These are phyloP conservation scores for Cryphonectria carpinicola DNA, from an alignment of 2,329 filamentous ascomycete genomes.

Conservation along the genomic window DNA sequence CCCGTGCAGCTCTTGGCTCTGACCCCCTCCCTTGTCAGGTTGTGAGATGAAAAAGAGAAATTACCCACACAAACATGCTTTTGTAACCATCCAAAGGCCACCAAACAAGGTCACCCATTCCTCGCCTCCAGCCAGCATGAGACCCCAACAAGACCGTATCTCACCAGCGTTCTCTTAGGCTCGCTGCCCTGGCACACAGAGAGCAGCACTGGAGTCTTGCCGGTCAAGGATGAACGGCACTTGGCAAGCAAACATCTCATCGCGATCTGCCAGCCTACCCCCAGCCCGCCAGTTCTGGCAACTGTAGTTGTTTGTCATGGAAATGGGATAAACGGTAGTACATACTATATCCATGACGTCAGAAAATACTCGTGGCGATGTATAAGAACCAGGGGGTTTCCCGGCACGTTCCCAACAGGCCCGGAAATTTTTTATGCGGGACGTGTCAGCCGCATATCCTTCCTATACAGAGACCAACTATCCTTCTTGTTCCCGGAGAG, in stretches of 20 bases:
- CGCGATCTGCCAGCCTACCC: background rate
- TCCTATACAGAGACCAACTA: background rate
- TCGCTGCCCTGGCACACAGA: background rate
- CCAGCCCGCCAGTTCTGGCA: background rate
- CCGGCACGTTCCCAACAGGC: conserved; percentile 7
- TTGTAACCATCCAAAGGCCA: background rate
- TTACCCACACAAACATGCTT: background rate
- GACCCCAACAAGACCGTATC: background rate
- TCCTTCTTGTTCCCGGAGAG: background rate
- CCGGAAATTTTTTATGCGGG: background rate
- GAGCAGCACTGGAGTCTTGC: background rate
- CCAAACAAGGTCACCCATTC: background rate
- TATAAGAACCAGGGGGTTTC: background rate
- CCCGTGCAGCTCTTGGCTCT: background rate
- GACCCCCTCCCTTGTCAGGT: background rate
- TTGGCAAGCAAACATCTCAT: background rate
- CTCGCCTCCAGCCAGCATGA: background rate
- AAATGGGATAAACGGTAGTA: background rate
- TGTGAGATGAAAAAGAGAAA: background rate
- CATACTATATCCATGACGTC: conserved; percentile 10
- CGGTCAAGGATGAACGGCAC: background rate
- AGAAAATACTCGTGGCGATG: conserved; percentile 1
- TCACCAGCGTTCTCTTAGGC: background rate
- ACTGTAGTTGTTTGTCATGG: background rate
- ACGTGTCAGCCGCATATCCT: conserved; percentile 6